These are phyloP conservation scores for Alternaria burnsii DNA, from an alignment of 2,329 filamentous ascomycete species.

Conservation along the genomic window DNA sequence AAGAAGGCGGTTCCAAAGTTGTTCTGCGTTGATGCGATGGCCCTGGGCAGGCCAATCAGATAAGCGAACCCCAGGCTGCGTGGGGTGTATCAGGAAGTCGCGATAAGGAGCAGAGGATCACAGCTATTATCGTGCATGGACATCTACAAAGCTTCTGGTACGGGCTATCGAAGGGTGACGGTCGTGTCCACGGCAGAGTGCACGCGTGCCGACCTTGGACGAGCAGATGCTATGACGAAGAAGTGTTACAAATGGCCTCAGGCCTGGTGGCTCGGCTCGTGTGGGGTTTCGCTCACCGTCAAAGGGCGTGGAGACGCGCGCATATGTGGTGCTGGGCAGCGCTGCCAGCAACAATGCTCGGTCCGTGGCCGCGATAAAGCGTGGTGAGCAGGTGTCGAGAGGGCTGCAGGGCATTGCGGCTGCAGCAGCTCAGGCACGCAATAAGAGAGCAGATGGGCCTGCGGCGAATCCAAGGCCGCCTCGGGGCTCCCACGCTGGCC, in stretches of 20 bases:
- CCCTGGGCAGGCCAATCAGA: slow-evolving; percentile 24
- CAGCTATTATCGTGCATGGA: neutral
- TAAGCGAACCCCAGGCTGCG: slow-evolving; percentile 16
- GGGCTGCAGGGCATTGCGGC: slow-evolving; percentile 28
- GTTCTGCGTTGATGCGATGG: slow-evolving; percentile 18
- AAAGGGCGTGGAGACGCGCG: neutral
- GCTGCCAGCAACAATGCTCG: too few relatives aligned
- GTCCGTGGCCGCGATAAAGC: slow-evolving; percentile 15
- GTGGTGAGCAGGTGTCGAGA: neutral
- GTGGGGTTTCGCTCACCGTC: slow-evolving; percentile 26
- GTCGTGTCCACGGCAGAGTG: neutral
- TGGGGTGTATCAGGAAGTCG: slow-evolving; percentile 33
- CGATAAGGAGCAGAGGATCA: slow-evolving; percentile 31
- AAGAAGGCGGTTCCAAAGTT: slow-evolving; percentile 11
- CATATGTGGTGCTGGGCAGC: neutral
- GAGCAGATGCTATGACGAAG: slow-evolving; percentile 25
- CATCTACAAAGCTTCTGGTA: neutral
- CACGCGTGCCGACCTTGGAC: neutral
- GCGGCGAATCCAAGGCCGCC: slow-evolving; percentile 14
- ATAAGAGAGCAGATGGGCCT: slow-evolving; percentile 18
- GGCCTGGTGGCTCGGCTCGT: slow-evolving; percentile 16
- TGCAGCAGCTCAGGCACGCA: slow-evolving; percentile 28
- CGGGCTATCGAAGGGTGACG: neutral
- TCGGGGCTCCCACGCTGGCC: slow-evolving; percentile 23
- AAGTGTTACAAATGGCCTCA: slow-evolving; percentile 27